Percentiles rank a stretch among this genome's conserved stretches.
phyloP scores from a whole-genome alignment of 192 early-diverging fungal species.

The Podochytrium sp. region DNA sequence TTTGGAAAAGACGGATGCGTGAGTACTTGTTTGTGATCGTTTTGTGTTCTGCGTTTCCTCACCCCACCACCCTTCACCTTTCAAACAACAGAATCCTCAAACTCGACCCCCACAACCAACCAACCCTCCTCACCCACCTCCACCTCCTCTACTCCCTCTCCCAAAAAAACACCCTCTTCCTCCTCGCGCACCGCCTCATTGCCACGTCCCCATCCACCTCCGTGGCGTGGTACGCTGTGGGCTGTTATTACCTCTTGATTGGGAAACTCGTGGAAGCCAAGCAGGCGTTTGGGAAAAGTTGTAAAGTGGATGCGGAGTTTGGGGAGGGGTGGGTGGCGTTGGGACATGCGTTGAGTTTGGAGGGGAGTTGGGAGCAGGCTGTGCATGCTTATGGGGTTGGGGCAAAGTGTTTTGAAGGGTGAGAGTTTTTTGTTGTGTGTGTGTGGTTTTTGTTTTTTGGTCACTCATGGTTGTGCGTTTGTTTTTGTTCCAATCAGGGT shows the following conservation, averaged over 20 bases:
- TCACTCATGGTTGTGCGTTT: background rate
- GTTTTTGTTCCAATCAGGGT: slow-evolving; percentile 59
- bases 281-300: slow-evolving; percentile 69
- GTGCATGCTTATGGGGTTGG: slow-evolving; percentile 73
- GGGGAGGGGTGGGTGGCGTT: slow-evolving; percentile 79
- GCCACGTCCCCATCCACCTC: slow-evolving; percentile 60
- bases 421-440: background rate
- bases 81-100: slow-evolving; percentile 58
- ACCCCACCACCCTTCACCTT: background rate
- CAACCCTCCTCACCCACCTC: slow-evolving; percentile 66
- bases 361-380: slow-evolving; percentile 77
- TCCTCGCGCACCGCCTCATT: slow-evolving; percentile 73
- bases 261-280: slow-evolving; percentile 63
- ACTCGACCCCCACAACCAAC: slow-evolving; percentile 60
- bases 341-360: slow-evolving; percentile 77
- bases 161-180: slow-evolving; percentile 70
- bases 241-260: slow-evolving; percentile 70
- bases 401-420: slow-evolving; percentile 70
- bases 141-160: slow-evolving; percentile 68
- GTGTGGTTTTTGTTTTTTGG: slow-evolving; percentile 17
- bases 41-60: background rate
- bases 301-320: slow-evolving; percentile 63
- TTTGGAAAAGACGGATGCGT: slow-evolving; percentile 44
- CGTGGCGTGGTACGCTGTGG: slow-evolving; percentile 78
- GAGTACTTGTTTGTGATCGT: background rate